Base-by-base conservation (phyloP, 495 filamentous ascomycete species). In the Patellaria atrata region DNA sequence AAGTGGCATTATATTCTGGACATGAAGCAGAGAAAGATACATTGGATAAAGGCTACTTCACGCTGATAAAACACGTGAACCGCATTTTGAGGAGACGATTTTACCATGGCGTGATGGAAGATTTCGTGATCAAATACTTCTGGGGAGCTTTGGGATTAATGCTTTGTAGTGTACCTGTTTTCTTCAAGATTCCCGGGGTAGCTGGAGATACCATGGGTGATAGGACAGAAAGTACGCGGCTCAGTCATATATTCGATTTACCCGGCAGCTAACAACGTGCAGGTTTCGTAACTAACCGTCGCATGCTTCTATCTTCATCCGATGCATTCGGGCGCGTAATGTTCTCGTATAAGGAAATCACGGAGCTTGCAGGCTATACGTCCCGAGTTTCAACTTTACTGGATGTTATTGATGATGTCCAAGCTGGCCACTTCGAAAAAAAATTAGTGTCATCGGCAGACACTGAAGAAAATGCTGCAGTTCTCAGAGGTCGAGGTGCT, bases 121-220 rank as follows among this genome's bases (percentile, higher is more conserved):
- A 97, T 53, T 97, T 93, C 59, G 81, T 96, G 10, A 87, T 96
- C 49, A 97, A 97, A 59, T 97, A 97, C 51, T 89, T 94, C 62
- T 97, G 89, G 89, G 91, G 91, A 33, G 89, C 89, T 3, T 46
- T 97, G 29, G 89, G 89, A 4, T 67, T 96, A 47, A 58, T 91
- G 42, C 75, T 97, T n/a, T 96, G 91, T 62, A 87, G 84, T 51
- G 73, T 94, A 3, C 89, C 89, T 1, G 87, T 96, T 0, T 97
- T 97, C 56, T 81, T 96, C 65, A 84, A 81, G 59, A 64, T 94
- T 3, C 87, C 89, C 6, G 82, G 81, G 17, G 70, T 72, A 30
- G 56, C 62, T n/a, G 59, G 67, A 3, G 65, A 72, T 43, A 87
- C 70, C 34, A 82, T 85, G 72, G 83, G 82, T 8, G 89, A 96